phyloP scores from a whole-genome alignment of 2,329 filamentous ascomycete genomes.

The Neurospora crassa region DNA sequence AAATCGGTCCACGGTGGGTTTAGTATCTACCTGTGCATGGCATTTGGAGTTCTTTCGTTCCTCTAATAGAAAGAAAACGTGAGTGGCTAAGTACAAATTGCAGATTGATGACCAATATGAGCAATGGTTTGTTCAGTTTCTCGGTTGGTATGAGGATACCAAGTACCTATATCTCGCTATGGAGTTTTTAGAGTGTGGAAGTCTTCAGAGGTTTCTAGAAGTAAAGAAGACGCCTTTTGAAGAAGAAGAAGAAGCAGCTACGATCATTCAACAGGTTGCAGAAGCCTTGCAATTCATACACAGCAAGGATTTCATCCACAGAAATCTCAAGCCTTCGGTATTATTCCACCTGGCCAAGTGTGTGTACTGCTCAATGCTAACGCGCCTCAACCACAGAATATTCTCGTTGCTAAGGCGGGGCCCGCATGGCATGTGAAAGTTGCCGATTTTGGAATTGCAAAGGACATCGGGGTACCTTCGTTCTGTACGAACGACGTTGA shows the following conservation, averaged over 20 bases:
- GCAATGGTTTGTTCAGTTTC: not conserved
- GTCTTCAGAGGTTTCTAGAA: not conserved
- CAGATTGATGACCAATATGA: not conserved
- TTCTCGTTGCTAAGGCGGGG: not conserved
- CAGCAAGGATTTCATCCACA: constrained; percentile 5
- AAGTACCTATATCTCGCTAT: not conserved
- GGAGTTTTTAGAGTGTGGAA: not conserved
- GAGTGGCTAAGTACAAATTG: not conserved
- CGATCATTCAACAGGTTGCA: constrained; percentile 1
- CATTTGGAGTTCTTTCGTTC: not conserved
- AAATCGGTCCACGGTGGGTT: not conserved
- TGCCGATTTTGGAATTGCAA: not conserved
- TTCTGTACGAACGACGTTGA: not conserved
- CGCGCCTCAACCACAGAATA: not conserved
- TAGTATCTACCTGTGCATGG: not conserved
- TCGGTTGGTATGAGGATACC: not conserved
- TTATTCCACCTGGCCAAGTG: not conserved
- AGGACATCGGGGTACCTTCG: not conserved
- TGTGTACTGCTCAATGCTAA: not conserved
- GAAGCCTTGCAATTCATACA: constrained; percentile 7
- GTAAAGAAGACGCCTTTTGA: not conserved
- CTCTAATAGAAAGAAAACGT: not conserved
- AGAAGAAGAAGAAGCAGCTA: constrained; percentile 3
- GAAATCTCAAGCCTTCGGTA: constrained; percentile 6
- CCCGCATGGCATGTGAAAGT: not conserved